These are phyloP conservation scores for Neltuma alba DNA, from an alignment of 306 rosid genomes.

Conservation along the genomic window DNA sequence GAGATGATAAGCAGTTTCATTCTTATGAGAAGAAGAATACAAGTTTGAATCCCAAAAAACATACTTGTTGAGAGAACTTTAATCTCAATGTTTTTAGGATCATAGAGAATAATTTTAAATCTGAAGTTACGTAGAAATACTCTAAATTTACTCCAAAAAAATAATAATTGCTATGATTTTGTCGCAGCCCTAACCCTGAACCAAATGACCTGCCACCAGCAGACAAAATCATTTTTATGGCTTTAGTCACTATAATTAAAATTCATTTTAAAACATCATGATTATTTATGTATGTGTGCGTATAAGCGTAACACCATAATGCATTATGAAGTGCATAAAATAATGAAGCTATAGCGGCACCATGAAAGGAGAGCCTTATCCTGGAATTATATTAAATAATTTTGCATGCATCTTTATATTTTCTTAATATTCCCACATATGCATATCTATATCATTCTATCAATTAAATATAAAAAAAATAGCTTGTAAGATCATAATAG, in stretches of 20 bases:
- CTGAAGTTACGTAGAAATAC: no score
- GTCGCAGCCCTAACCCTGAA: background rate
- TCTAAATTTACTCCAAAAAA: no score
- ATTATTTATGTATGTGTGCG: background rate
- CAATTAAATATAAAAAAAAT: background rate
- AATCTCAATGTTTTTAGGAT: no score
- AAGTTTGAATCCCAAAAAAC: no score
- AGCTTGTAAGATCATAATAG: background rate
- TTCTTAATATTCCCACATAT: background rate
- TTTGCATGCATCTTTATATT: background rate
- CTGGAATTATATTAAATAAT: background rate
- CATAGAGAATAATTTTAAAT: no score
- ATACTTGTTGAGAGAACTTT: no score
- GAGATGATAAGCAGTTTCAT: no score
- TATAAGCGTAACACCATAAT: background rate
- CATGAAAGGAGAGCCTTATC: background rate
- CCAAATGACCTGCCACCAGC: constrained; percentile 8
- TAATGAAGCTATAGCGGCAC: constrained; percentile 1
- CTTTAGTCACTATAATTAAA: background rate
- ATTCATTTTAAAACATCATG: background rate
- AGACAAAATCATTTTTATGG: constrained; percentile 23
- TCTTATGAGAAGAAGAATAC: no score
- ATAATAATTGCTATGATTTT: background rate
- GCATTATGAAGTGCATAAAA: background rate
- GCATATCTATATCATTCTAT: background rate